phyloP scores from a whole-genome alignment of 2,329 filamentous ascomycete genomes.

The Microdochium nivale region DNA sequence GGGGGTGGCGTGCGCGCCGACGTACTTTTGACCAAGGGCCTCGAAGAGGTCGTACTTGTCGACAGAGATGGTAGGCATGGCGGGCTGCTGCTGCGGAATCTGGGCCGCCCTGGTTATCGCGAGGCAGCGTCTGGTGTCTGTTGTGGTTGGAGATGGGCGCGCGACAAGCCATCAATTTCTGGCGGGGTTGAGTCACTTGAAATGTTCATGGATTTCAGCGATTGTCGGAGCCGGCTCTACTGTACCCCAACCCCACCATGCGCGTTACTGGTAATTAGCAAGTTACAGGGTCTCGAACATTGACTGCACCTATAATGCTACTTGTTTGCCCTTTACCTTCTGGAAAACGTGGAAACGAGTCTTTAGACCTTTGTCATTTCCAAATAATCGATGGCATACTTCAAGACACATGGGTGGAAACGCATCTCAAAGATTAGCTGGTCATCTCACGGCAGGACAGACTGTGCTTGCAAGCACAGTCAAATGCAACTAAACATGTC shows the following conservation, averaged over 20 bases:
- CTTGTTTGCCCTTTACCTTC: too few species aligned
- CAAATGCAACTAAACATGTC: too few species aligned
- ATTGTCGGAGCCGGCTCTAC: neutral
- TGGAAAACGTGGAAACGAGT: too few species aligned
- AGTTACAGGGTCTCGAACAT: neutral
- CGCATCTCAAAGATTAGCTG: too few species aligned
- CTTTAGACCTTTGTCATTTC: too few species aligned
- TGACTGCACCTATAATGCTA: too few species aligned
- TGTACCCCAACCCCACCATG: neutral
- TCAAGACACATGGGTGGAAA: too few species aligned
- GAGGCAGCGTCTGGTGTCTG: neutral
- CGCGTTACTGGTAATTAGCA: too few species aligned
- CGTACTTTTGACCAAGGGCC: slow-evolving; percentile 77
- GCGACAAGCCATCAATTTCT: neutral
- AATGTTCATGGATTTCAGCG: slow-evolving; percentile 1
- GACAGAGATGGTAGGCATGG: slow-evolving; percentile 92
- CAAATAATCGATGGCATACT: too few species aligned
- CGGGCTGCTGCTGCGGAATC: neutral
- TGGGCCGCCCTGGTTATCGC: neutral
- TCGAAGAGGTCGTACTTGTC: slow-evolving; percentile 95
- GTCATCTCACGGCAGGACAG: too few species aligned
- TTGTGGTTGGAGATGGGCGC: neutral
- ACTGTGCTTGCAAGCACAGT: too few species aligned
- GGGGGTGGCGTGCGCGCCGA: slow-evolving; percentile 11
- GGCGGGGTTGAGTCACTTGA: neutral